Evolutionary conservation across 1,284 basidiomycete genomes (phyloP), one percentile per base, ranked within the genome.

Genomic region (Butyriboletus appendiculatus): DNA sequence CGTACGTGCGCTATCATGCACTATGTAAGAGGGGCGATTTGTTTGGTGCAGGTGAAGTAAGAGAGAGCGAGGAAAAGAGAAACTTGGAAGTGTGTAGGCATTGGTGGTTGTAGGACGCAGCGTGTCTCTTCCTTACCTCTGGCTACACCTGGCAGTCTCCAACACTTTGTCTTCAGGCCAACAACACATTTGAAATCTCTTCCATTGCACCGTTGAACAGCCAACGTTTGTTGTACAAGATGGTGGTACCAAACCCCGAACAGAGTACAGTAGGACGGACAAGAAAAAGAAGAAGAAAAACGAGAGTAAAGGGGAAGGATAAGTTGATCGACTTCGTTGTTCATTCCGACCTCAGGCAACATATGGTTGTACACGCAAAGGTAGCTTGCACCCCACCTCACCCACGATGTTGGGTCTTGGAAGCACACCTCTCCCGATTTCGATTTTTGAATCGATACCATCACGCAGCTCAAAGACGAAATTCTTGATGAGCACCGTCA

Each of bases 381-480:
- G 63, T 10, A 62, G 16, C 26, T 52, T 50, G 45, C 28, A 48
- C 6, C 62, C 57, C 14, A 55, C 53, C 32, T 64, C 64, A 18
- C 61, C 62, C 15, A 28, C 52, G 12, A 66, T 20, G 22, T 43
- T 52, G 2, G 64, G 64, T n/a, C 62, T 45, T 2, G 57, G 54
- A 15, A 66, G 45, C 24, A 65, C 2, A 3, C 59, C 56, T 12
- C 45, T 43, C 1, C 45, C 59, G 26, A 59, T 33, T 22, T 58
- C 64, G 2, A 66, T 43, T 24, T 53, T 50, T 14, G 64, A 48
- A 20, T 60, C 46, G 0, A 30, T 42, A n/a, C 59, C 61, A 49
- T 58, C 64, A 4, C 47, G 50, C 39, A 64, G 32, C 34, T 59
- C 56, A 48, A 65, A 59, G 5, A 48, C 34, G 22, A 64, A 65